phyloP scores from a whole-genome alignment of 2,329 filamentous ascomycete genomes.

The Penicillium sp. region DNA sequence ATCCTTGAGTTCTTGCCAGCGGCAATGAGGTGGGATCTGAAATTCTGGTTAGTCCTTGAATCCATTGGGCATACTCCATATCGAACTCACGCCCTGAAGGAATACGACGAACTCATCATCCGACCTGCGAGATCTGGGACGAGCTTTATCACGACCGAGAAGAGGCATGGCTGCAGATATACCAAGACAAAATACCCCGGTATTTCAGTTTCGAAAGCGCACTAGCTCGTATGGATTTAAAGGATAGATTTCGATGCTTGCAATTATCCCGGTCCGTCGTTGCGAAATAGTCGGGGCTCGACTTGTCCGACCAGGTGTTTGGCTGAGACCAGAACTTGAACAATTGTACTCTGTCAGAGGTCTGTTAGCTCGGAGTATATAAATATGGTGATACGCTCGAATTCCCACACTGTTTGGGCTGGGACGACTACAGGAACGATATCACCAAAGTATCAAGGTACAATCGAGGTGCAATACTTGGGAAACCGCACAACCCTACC shows the following conservation, averaged over 20 bases:
- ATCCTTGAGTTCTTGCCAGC: slow-evolving; percentile 47
- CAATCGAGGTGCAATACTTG: background rate
- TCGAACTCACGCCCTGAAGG: slow-evolving; percentile 39
- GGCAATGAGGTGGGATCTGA: slow-evolving; percentile 43
- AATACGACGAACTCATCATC: slow-evolving; percentile 47
- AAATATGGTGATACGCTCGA: background rate
- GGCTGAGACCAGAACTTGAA: slow-evolving; percentile 9
- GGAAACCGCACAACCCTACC: background rate
- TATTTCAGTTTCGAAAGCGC: background rate
- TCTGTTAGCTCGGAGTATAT: slow-evolving; percentile 2
- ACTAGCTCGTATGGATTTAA: slow-evolving; percentile 2
- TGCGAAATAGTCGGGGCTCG: slow-evolving; percentile 15
- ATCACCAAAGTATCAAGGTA: background rate
- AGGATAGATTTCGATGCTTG: background rate
- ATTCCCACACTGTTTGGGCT: background rate
- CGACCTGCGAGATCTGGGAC: slow-evolving; percentile 30
- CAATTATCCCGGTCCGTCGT: slow-evolving; percentile 3
- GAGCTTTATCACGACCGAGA: slow-evolving; percentile 33
- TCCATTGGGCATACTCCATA: background rate
- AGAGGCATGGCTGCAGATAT: slow-evolving; percentile 28
- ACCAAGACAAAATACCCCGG: background rate
- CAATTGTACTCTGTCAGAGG: background rate
- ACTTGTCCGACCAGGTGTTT: slow-evolving; percentile 10
- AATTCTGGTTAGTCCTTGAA: slow-evolving; percentile 12
- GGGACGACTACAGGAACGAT: background rate